A percentile compares a stretch with the other conserved stretches of the same genome.
phyloP scores from a whole-genome alignment of 139 green algal species.

The Desmodesmus armatus region DNA sequence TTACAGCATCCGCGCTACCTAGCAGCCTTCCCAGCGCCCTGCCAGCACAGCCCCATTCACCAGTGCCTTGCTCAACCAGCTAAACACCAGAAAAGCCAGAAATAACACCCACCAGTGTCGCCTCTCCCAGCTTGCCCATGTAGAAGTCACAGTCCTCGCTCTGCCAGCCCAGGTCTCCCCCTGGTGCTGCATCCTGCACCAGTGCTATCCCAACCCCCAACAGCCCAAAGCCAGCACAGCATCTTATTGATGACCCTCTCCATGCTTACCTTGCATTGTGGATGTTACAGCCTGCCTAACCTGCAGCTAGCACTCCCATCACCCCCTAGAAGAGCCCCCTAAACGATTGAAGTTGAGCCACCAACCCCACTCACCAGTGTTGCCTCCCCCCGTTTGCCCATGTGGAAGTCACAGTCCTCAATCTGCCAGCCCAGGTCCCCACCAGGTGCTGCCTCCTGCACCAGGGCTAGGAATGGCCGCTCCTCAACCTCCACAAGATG shows the following conservation, averaged over 20 bases:
- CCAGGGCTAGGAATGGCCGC: slow-evolving; percentile 20
- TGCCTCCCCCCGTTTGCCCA: background rate
- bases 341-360: no score
- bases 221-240: background rate
- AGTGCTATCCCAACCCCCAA: slow-evolving; percentile 3
- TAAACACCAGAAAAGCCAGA: no score
- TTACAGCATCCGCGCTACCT: no score
- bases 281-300: no score
- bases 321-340: no score
- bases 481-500: slow-evolving; percentile 42
- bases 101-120: slow-evolving; percentile 31
- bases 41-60: no score
- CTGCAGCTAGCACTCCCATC: no score
- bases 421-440: slow-evolving; percentile 49
- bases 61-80: no score
- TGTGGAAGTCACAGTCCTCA: slow-evolving; percentile 48
- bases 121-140: background rate
- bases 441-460: slow-evolving; percentile 41
- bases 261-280: no score
- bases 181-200: slow-evolving; percentile 40
- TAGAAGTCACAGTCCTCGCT: slow-evolving; percentile 47
- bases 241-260: background rate
- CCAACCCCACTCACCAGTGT: slow-evolving; percentile 26
- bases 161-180: slow-evolving; percentile 47
- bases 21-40: no score